These are phyloP conservation scores for Podila horticola DNA, from an alignment of 192 early-diverging fungal genomes.

Conservation along the genomic window DNA sequence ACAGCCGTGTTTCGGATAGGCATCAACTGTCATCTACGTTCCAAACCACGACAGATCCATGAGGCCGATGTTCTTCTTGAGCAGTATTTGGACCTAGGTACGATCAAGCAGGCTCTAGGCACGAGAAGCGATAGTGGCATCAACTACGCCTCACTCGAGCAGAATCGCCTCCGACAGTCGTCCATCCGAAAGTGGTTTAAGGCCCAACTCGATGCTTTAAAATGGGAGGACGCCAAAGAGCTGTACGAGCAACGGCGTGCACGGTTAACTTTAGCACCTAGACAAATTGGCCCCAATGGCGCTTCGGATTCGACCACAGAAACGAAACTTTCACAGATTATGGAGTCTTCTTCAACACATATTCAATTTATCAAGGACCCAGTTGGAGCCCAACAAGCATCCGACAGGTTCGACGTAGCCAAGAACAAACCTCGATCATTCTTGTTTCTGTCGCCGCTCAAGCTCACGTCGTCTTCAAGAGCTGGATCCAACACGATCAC, in stretches of 20 bases:
- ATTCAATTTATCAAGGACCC: not conserved
- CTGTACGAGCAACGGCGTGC: slow-evolving; percentile 23
- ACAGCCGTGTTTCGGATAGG: slow-evolving; percentile 4
- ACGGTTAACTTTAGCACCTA: slow-evolving; percentile 10
- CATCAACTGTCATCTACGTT: slow-evolving; percentile 26
- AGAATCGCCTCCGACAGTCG: not conserved
- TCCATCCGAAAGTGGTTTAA: slow-evolving; percentile 21
- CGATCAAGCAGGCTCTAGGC: not conserved
- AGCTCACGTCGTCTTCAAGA: not conserved
- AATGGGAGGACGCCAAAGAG: slow-evolving; percentile 31
- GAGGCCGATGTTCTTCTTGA: slow-evolving; percentile 18
- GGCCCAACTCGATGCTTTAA: slow-evolving; percentile 19
- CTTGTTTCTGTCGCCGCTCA: not conserved
- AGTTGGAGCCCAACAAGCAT: not conserved
- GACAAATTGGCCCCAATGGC: too few relatives aligned
- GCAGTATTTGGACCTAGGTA: slow-evolving; percentile 4
- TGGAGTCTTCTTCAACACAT: not conserved
- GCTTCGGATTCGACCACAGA: not conserved
- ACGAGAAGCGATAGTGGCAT: not conserved
- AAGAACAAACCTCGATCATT: not conserved
- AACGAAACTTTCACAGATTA: not conserved
- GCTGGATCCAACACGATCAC: not conserved
- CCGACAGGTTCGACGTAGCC: not conserved
- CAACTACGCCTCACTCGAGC: not conserved
- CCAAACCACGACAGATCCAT: slow-evolving; percentile 29